phyloP scores from a whole-genome alignment of 805 yeast genomes.

The Suhomyces tanzawaensis region DNA sequence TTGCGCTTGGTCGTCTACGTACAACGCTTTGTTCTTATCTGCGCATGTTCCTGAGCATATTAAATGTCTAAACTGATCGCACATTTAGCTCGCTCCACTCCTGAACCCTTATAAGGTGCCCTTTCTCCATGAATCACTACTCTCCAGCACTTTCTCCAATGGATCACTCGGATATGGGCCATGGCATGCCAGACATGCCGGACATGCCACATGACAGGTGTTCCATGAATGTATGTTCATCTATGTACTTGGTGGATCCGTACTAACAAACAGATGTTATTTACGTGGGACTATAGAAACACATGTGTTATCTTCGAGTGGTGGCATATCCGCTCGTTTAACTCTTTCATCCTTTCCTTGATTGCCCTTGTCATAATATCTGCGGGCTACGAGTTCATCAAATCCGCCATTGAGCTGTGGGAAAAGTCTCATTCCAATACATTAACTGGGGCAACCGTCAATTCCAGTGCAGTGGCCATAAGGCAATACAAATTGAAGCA shows the following conservation, averaged over 20 bases:
- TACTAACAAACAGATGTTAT: conserved; percentile 49
- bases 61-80: neutral
- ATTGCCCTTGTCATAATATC: conserved; percentile 47
- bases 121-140: neutral
- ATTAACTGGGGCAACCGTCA: conserved; percentile 10
- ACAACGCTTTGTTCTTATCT: no score
- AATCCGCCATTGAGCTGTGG: conserved; percentile 28
- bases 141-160: conserved; percentile 1
- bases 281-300: conserved; percentile 75
- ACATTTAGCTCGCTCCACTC: neutral
- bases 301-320: conserved; percentile 71
- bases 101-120: neutral
- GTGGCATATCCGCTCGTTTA: conserved; percentile 69
- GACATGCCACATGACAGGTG: conserved; percentile 36
- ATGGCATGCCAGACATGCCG: conserved; percentile 18
- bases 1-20: no score
- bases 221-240: conserved; percentile 49
- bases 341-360: conserved; percentile 53
- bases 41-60: neutral
- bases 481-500: conserved; percentile 25
- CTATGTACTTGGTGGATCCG: neutral
- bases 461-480: conserved; percentile 6
- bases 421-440: conserved; percentile 12
- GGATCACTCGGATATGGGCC: conserved; percentile 12
- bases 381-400: conserved; percentile 61